Percentiles rank a stretch among this genome's conserved stretches.
phyloP scores from a whole-genome alignment of 257 asterid species.

The Solanum virginianum region DNA sequence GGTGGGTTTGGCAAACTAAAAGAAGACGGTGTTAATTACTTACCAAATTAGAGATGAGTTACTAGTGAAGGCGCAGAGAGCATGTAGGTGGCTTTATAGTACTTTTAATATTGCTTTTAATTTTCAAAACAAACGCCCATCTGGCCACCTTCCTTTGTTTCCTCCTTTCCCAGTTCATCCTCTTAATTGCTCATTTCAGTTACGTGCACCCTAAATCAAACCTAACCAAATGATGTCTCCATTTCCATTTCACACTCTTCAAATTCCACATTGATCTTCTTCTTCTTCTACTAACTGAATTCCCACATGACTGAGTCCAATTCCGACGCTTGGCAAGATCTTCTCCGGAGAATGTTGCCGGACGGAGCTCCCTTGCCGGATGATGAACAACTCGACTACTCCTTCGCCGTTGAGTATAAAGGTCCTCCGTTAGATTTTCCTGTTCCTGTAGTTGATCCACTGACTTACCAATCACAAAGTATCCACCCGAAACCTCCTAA shows the following conservation, averaged over 20 bases:
- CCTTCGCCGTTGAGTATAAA: slow-evolving; percentile 44
- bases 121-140: neutral
- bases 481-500: slow-evolving; percentile 22
- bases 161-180: neutral
- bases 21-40: neutral
- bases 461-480: slow-evolving; percentile 7
- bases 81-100: neutral
- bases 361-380: slow-evolving; percentile 70
- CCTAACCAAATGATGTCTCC: neutral
- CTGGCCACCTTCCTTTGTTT: neutral
- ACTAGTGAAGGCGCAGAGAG: neutral
- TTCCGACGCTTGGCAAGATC: slow-evolving; percentile 28
- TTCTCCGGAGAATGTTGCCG: slow-evolving; percentile 52
- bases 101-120: neutral
- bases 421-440: slow-evolving; percentile 34
- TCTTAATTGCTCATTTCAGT: neutral
- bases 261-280: neutral
- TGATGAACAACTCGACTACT: slow-evolving; percentile 67
- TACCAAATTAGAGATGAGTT: neutral
- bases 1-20: neutral
- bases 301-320: neutral
- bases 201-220: neutral
- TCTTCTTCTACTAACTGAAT: neutral
- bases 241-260: neutral
- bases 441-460: slow-evolving; percentile 16